Conservation (phyloP, 768 basidiomycete species). For the Rhizopogon sp. region DNA sequence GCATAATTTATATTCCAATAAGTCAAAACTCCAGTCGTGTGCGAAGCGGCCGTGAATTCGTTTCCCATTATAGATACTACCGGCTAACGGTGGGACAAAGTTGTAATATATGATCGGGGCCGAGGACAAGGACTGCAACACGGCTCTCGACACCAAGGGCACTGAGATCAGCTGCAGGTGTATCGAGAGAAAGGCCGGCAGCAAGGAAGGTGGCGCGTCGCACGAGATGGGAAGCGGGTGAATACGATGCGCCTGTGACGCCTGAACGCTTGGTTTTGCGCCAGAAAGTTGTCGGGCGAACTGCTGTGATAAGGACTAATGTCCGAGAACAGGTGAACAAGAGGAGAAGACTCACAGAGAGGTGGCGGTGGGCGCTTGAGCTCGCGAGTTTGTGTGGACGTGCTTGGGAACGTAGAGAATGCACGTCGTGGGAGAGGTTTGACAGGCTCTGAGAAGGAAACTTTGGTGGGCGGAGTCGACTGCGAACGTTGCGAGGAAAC, state of each 20-base stretch:
- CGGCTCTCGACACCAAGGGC: conserved; percentile 60
- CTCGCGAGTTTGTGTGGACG: conserved; percentile 26
- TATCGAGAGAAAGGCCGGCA: conserved; percentile 65
- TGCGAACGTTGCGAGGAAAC: conserved; percentile 13
- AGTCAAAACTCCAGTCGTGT: neutral
- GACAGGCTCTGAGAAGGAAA: neutral
- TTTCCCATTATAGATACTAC: conserved; percentile 16
- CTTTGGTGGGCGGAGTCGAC: conserved; percentile 16
- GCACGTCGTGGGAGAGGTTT: conserved; percentile 7
- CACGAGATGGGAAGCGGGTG: conserved; percentile 67
- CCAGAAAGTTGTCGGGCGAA: conserved; percentile 84
- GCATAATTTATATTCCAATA: conserved; percentile 10
- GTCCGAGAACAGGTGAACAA: neutral
- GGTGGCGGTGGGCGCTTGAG: conserved; percentile 59
- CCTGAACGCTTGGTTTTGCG: conserved; percentile 67
- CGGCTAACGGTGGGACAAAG: neutral
- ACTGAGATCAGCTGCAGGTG: conserved; percentile 53
- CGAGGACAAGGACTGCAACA: conserved; percentile 34
- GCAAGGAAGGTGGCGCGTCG: conserved; percentile 78
- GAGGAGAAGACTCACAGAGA: conserved; percentile 43
- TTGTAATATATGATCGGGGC: conserved; percentile 29
- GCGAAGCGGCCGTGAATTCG: neutral
- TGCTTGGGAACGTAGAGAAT: conserved; percentile 9
- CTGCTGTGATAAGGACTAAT: conserved; percentile 27
- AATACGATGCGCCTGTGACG: conserved; percentile 65